Evolutionary conservation across 1,284 basidiomycete genomes (phyloP), one percentile per base, ranked within the genome.

Genomic region (Polyporus tsugae): DNA sequence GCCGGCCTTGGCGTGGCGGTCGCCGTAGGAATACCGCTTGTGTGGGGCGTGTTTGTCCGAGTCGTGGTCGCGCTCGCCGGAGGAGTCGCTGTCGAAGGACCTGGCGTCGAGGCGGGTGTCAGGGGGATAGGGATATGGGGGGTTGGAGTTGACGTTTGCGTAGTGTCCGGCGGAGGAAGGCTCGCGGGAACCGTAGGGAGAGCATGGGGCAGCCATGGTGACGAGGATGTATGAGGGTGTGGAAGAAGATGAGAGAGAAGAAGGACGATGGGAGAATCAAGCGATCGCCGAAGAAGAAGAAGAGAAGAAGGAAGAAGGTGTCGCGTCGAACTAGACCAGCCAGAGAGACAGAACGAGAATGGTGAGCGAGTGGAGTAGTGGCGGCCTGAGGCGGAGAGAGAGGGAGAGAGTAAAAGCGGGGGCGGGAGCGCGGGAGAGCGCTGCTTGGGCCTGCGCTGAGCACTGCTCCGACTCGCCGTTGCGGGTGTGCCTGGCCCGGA

Each of bases 151-250:
- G 41, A 69, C 62, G 65, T 64, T 70, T 0, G 70, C 52, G 66
- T 75, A 73, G 65, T 69, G 71, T 36, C 64, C 63, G 63, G 73
- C 70, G n/a, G 70, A 64, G 49, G 72, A 55, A 22, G 70, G 70
- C 35, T 67, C 49, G 46, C 65, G 67, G 59, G 68, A 69, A 29
- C 67, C 71, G 76, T 80, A 80, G 75, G 73, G 75, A 70, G 65
- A 74, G 72, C 80, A 80, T 66, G 78, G 68, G 44, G 73, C 69
- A 60, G 78, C 68, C 78, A 80, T 78, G 62, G 22, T 17, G 33
- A 36, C 41, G 42, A 9, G n/a, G 36, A 25, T n/a, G 15, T 36
- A n/a, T n/a, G n/a, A n/a, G n/a, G n/a, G 22, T 52, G 9, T 11
- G 19, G 29, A 25, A 29, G 59, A n/a, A 41, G 7, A 33, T 9